phyloP scores from a whole-genome alignment of 1,284 basidiomycete species.

The Malassezia caprae region DNA sequence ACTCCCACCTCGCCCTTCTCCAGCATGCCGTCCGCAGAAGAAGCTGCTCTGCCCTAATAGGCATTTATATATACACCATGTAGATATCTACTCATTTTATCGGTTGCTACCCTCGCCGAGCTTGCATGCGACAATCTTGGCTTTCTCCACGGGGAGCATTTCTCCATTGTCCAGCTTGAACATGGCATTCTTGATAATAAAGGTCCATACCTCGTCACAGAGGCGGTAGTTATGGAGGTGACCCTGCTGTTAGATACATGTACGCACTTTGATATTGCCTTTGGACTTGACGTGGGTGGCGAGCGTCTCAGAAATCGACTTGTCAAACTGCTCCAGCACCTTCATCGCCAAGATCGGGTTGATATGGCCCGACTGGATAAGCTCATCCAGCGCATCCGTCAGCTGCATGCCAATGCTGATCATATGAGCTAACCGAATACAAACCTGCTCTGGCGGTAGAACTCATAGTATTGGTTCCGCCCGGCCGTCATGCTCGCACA shows the following conservation, averaged over 20 bases:
- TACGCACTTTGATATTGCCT: constrained; percentile 33
- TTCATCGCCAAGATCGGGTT: constrained; percentile 96
- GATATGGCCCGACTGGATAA: constrained; percentile 92
- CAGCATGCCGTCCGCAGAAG: background rate
- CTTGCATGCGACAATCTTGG: constrained; percentile 47
- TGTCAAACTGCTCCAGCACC: constrained; percentile 58
- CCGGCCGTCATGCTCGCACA: constrained; percentile 12
- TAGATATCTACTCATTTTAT: background rate
- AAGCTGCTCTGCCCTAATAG: background rate
- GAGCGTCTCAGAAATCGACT: constrained; percentile 43
- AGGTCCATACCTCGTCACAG: constrained; percentile 48
- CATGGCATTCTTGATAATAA: constrained; percentile 39
- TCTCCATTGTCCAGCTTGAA: constrained; percentile 46
- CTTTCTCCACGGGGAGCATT: constrained; percentile 34
- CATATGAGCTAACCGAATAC: background rate
- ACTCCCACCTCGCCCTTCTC: background rate
- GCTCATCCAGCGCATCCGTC: constrained; percentile 96
- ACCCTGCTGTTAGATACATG: constrained; percentile 21
- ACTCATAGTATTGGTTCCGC: constrained; percentile 37
- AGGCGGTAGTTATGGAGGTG: constrained; percentile 42
- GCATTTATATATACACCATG: background rate
- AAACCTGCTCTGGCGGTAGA: constrained; percentile 37
- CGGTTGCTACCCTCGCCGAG: constrained; percentile 26
- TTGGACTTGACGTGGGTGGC: constrained; percentile 42
- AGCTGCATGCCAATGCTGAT: constrained; percentile 86